phyloP scores from a whole-genome alignment of 768 basidiomycete species.

The Baorangia bicolor region DNA sequence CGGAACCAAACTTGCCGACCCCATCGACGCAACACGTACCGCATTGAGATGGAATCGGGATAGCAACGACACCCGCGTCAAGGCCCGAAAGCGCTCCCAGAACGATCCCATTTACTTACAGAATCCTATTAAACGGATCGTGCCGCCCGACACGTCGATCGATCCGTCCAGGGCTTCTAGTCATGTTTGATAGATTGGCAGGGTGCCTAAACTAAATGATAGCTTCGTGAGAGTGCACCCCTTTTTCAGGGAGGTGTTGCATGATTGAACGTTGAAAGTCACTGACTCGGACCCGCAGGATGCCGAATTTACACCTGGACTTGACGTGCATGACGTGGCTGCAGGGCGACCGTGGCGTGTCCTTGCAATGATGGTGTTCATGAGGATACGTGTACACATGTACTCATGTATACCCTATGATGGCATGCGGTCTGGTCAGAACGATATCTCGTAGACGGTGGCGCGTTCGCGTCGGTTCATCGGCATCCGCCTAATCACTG shows the following conservation, averaged over 20 bases:
- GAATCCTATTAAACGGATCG: background rate
- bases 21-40: background rate
- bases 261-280: background rate
- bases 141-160: background rate
- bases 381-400: too few relatives aligned
- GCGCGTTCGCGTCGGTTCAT: too few relatives aligned
- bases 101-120: background rate
- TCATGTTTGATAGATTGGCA: background rate
- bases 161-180: background rate
- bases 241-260: background rate
- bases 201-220: background rate
- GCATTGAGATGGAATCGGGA: background rate
- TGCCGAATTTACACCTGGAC: background rate
- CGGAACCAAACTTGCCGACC: background rate
- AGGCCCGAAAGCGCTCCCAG: too few relatives aligned
- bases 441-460: too few relatives aligned
- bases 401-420: too few relatives aligned
- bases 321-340: background rate
- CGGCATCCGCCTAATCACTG: too few relatives aligned
- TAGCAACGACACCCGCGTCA: background rate
- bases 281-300: background rate
- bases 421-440: too few relatives aligned
- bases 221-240: background rate
- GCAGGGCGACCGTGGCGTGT: background rate
- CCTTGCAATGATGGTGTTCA: too few relatives aligned